Evolutionary conservation across 2,329 filamentous ascomycete species (phyloP), one percentile per base, ranked within the genome.

Genomic region (Microsporum audouinii): DNA sequence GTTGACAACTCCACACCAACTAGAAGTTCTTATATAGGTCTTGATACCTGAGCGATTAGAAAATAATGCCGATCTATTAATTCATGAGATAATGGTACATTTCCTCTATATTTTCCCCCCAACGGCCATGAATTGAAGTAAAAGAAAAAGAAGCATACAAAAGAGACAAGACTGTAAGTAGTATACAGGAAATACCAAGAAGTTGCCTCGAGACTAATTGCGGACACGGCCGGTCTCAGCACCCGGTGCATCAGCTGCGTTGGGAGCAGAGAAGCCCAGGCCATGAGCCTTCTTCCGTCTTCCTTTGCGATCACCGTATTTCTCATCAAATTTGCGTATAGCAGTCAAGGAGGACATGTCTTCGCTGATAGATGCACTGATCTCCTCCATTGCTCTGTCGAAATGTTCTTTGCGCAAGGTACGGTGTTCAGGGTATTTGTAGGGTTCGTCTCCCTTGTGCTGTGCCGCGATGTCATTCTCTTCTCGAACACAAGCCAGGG

Each of bases 301-400:
- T 1, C 82, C 83, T 69, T 84, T 87, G 39, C 87, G 82, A 71
- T 96, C 91, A 31, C 94, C 92, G 72, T 91, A 99, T 72, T 92
- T 88, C 75, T 96, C 89, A 71, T 99, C 94, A 70, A 97, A 99
- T 75, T 95, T 95, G 68, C 89, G 83, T 68, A 99, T 96, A 10
- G 89, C 88, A 65, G 84, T 84, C 64, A 99, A 78, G 36, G 85
- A 89, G 57, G 84, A 80, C 92, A 96, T 97, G 69, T 99, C 91
- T 73, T 96, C 92, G 68, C 85, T 91, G 66, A 96, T 91, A 68
- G 89, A 95, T 0, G 94, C 91, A 61, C 87, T 89, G 66, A 99
- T 96, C 73, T 97, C 91, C 68, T 84, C 82, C 68, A 96, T 79
- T 1, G 90, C 94, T 66, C 84, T 87, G 14, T 91, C 88, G 70